Evolutionary conservation across 192 early-diverging fungal genomes (phyloP).

Genomic region (Coemansia reversa): DNA sequence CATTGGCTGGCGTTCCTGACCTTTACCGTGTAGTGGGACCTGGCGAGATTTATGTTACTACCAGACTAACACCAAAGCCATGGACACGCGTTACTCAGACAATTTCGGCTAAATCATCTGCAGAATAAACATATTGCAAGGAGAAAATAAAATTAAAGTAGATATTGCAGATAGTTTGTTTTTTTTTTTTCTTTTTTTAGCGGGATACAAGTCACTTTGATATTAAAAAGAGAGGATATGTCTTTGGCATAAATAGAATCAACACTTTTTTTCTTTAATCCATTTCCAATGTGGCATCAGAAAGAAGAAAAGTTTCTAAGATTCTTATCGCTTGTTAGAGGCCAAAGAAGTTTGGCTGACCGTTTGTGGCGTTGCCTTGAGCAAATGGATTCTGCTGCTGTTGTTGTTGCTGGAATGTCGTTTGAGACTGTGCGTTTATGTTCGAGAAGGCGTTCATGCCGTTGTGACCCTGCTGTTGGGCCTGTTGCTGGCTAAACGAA

Average conservation of each 20-base stretch:
- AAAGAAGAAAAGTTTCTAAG: no score
- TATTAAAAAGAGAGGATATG: no score
- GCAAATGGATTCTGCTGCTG: constrained; percentile 48
- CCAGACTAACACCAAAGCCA: constrained; percentile 40
- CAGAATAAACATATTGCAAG: background rate
- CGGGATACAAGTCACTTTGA: no score
- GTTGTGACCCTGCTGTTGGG: constrained; percentile 4
- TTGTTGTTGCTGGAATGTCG: constrained; percentile 19
- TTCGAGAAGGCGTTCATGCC: constrained; percentile 5
- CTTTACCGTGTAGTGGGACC: constrained; percentile 48
- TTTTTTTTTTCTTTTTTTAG: no score
- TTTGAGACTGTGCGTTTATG: background rate
- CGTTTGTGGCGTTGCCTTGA: constrained; percentile 20
- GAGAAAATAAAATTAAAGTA: no score
- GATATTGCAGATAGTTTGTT: no score
- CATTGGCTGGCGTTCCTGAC: constrained; percentile 48
- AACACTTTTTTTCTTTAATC: no score
- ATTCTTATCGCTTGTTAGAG: constrained; percentile 10
- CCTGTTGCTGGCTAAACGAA: constrained; percentile 34
- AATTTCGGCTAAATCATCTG: constrained; percentile 35
- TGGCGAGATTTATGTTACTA: constrained; percentile 48
- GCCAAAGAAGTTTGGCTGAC: constrained; percentile 44
- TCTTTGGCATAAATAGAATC: no score
- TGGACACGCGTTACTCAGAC: constrained; percentile 36
- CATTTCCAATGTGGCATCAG: no score